A percentile compares a stretch with the other conserved stretches of the same genome.
phyloP scores from a whole-genome alignment of 345 rosid genomes.

The Crucihimalaya himalaica region DNA sequence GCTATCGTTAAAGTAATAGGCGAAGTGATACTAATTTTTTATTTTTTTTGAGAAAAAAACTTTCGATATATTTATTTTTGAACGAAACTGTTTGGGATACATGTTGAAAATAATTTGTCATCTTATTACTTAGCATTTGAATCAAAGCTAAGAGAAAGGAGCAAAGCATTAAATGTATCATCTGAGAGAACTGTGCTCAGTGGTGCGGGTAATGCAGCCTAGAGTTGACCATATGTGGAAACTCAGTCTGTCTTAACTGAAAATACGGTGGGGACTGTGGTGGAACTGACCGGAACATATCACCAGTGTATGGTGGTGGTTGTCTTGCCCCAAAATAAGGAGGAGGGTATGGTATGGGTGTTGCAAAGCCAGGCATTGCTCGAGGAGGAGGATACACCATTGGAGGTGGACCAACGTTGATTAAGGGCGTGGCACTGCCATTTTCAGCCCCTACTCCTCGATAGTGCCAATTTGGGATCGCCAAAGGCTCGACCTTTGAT shows the following conservation, averaged over 20 bases:
- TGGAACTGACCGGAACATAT: conserved; percentile 7
- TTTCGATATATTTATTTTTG: not conserved
- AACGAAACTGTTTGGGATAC: not conserved
- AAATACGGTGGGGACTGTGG: conserved; percentile 2
- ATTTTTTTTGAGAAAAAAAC: no score
- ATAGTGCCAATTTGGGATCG: not conserved
- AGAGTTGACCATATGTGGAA: conserved; percentile 23
- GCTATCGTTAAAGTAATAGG: no score
- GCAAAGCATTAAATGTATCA: not conserved
- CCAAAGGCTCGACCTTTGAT: conserved; percentile 13
- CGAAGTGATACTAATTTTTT: no score
- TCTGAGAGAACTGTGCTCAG: not conserved
- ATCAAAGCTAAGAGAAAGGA: not conserved
- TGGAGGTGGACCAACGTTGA: conserved; percentile 16
- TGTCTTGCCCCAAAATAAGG: not conserved
- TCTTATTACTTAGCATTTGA: conserved; percentile 1
- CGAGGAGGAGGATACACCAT: conserved; percentile 33
- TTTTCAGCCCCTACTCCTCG: not conserved
- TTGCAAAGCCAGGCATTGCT: conserved; percentile 5
- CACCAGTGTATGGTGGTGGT: conserved; percentile 3
- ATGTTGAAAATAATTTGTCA: not conserved
- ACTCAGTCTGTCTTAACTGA: not conserved
- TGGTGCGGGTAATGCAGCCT: conserved; percentile 19
- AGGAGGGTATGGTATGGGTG: conserved; percentile 33
- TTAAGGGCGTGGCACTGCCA: not conserved